phyloP scores from a whole-genome alignment of 192 early-diverging fungal species.

The Chytriomyces confervae region DNA sequence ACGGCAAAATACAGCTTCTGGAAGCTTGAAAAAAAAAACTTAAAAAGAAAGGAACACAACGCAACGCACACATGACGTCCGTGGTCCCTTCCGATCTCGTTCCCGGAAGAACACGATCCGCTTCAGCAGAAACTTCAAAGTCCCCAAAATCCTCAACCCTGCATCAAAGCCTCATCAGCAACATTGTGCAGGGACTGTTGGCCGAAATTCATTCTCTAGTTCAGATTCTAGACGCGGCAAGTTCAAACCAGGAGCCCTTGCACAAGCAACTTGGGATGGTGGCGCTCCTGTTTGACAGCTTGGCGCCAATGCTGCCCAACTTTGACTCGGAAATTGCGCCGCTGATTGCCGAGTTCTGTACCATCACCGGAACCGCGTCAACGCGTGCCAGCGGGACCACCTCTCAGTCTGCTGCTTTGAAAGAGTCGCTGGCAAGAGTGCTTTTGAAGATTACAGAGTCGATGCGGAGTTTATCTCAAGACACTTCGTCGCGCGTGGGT shows the following conservation, averaged over 20 bases:
- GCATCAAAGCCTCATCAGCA: not conserved
- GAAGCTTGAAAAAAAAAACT: not conserved
- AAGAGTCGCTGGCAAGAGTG: not conserved
- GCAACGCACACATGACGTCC: not conserved
- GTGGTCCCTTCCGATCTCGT: too few relatives aligned
- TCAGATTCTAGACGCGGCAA: not conserved
- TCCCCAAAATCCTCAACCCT: too few relatives aligned
- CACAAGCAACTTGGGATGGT: not conserved
- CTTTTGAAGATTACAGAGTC: not conserved
- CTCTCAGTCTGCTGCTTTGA: not conserved
- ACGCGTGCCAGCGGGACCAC: not conserved
- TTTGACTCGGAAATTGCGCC: conserved; percentile 3
- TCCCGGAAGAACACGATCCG: too few relatives aligned
- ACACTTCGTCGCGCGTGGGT: not conserved
- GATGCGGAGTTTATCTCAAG: not conserved
- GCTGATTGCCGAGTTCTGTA: not conserved
- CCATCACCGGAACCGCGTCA: not conserved
- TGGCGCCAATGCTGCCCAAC: not conserved
- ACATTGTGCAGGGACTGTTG: not conserved
- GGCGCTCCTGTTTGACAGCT: not conserved
- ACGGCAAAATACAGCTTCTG: too few relatives aligned
- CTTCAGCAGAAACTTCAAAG: too few relatives aligned
- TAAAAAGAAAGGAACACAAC: conserved; percentile 7
- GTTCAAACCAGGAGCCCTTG: not conserved
- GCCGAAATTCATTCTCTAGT: not conserved